Evolutionary conservation across 2,329 filamentous ascomycete genomes (phyloP).

Genomic region (Colletotrichum spinosum): DNA sequence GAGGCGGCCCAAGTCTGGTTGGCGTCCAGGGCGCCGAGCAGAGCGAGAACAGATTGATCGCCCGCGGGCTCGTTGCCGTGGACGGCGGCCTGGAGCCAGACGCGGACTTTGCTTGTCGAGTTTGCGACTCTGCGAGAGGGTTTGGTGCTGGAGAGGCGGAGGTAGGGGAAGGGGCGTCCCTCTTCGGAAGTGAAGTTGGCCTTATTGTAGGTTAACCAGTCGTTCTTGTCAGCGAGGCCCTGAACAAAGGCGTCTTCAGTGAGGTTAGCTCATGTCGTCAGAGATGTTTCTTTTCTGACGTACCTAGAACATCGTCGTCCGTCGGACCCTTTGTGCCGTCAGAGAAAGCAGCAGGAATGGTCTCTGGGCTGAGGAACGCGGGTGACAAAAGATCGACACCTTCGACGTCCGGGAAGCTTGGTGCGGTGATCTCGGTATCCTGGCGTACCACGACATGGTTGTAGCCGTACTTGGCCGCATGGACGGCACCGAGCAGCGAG

Average conservation of each 20-base stretch:
- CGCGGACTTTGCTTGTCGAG: slow-evolving; percentile 43
- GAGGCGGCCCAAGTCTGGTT: slow-evolving; percentile 44
- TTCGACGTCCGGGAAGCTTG: slow-evolving; percentile 33
- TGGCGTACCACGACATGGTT: slow-evolving; percentile 35
- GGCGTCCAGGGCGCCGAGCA: slow-evolving; percentile 46
- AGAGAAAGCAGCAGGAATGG: slow-evolving; percentile 41
- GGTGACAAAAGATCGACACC: slow-evolving; percentile 42
- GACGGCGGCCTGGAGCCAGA: slow-evolving; percentile 47
- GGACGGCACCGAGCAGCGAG: slow-evolving; percentile 22
- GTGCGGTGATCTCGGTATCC: slow-evolving; percentile 29
- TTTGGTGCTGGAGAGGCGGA: slow-evolving; percentile 36
- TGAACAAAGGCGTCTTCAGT: slow-evolving; percentile 39
- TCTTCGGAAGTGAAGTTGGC: slow-evolving; percentile 41
- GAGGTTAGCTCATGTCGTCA: not conserved
- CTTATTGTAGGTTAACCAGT: slow-evolving; percentile 42
- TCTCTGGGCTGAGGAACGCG: slow-evolving; percentile 40
- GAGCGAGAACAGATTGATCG: slow-evolving; percentile 46
- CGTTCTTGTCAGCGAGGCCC: slow-evolving; percentile 40
- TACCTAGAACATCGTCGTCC: slow-evolving; percentile 35
- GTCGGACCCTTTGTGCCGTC: slow-evolving; percentile 46
- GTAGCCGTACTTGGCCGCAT: slow-evolving; percentile 36
- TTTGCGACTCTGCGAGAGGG: slow-evolving; percentile 19
- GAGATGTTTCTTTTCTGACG: not conserved
- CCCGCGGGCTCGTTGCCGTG: slow-evolving; percentile 49
- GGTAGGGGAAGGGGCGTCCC: slow-evolving; percentile 40